Conservation (phyloP, 495 filamentous ascomycete genomes). For the Trypethelium eluteriae region DNA sequence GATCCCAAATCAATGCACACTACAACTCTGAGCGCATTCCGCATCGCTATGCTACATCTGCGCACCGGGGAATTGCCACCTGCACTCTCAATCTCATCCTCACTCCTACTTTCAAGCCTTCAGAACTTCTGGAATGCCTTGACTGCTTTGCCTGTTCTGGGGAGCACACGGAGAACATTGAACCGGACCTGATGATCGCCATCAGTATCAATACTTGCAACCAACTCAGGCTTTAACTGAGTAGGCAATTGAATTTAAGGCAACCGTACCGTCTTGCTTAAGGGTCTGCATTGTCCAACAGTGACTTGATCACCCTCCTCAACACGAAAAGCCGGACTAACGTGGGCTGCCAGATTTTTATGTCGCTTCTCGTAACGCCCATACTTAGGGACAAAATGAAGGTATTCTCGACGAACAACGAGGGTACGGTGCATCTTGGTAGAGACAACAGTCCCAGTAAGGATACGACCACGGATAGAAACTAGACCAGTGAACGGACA, state of each 20-base stretch:
- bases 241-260: neutral
- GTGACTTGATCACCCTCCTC: constrained; percentile 98
- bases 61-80: neutral
- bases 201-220: neutral
- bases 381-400: constrained; percentile 99
- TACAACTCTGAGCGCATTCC: neutral
- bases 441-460: constrained; percentile 95
- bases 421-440: constrained; percentile 62
- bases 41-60: constrained; percentile 4
- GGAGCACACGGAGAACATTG: constrained; percentile 96
- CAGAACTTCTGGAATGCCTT: constrained; percentile 99
- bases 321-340: constrained; percentile 98
- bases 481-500: constrained; percentile 98
- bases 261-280: constrained; percentile 90
- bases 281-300: constrained; percentile 96
- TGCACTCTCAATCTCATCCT: neutral
- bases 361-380: constrained; percentile 99
- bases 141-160: constrained; percentile 90
- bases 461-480: constrained; percentile 98
- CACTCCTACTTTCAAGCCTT: constrained; percentile 13
- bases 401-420: constrained; percentile 99
- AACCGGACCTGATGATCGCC: constrained; percentile 69
- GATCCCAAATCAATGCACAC: neutral
- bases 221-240: neutral
- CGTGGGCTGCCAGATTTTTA: constrained; percentile 98